Base-by-base conservation (phyloP, 1,139 yeast genomes). In the Debaryomyces subglobosus region DNA sequence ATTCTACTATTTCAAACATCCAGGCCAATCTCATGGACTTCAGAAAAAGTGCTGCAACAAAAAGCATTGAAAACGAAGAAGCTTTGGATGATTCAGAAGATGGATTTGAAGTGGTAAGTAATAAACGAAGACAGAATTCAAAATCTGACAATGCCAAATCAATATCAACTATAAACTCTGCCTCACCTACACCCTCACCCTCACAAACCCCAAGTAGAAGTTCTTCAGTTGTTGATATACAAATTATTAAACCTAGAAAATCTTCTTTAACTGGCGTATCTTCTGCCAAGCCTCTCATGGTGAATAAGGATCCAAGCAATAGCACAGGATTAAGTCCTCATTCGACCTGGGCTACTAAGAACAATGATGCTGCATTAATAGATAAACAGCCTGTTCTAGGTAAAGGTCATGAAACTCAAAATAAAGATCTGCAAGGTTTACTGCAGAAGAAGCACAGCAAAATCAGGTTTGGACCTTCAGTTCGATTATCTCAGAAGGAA, bases 401-500 rank as follows among this genome's bases (percentile, higher is more conserved):
- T 44, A 33, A 47, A 23, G 29, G 37, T 13, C 15, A 2, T n/a
- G 30, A 25, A 16, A 10, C 12, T 32, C 24, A 29, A 16, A 33
- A 35, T 10, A 16, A 15, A 29, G 35, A 29, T 18, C 37, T n/a
- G 12, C 20, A 32, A 9, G 16, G n/a, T 4, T 13, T 20, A 21
- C 18, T 16, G 4, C 29, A 21, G n/a, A 38, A 41, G 41, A 27
- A 32, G 18, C 35, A 30, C 5, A 34, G 18, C n/a, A 72, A 67
- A 49, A 55, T 62, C 8, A 73, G 66, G 54, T 60, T 74, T 21
- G 72, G 72, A 0, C 77, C 78, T 0, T 63, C 67, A 1, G 52
- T 63, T 24, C 68, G 70, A 53, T 56, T 79, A 7, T 79, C 85
- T 1, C 85, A 81, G 54, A 79, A 78, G 56, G 84, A 81, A 57